Evolutionary conservation across 108 stramenopile genomes (phyloP), one percentile per base, ranked within the genome.

Genomic region (Schizochytrium sp.): DNA sequence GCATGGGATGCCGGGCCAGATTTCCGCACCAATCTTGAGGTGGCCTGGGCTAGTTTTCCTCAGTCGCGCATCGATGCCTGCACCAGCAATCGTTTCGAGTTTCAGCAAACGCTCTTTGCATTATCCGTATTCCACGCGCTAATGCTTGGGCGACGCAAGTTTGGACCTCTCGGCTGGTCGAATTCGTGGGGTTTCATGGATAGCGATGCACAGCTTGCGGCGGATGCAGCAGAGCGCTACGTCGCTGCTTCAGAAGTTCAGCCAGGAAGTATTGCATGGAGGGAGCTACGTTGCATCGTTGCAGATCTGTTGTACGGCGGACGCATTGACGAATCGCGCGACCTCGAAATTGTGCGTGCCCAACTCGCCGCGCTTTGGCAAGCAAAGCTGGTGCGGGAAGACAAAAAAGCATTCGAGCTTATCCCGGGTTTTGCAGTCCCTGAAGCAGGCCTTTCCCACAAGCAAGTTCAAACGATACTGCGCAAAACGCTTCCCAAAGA

Each of bases 241-340:
- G 89, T 96, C 60, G 55, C 55, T 8, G 8, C 55, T 57, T 16
- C 55, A 16, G 16, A 57, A 14, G 55, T 57, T 0, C 14, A 57
- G 55, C 55, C 55, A 4, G 16, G 55, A 14, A 16, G 14, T 18
- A 91, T 95, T n/a, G 95, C 95, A 25, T 96, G 95, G 95, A 93
- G 95, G 48, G 96, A 96, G 87, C 87, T 96, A 16, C 92, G 95
- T 45, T 96, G 95, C 87, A 95, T 96, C 60, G 95, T 96, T 89
- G 96, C 95, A 16, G 95, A 96, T 92, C 95, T 96, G 87, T 95
- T 96, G 95, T 96, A 96, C 89, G 96, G 96, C 14, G 95, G 95
- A 18, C 95, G 95, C 90, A 95, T 96, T 72, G 95, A 95, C 12
- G 95, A 96, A 90, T 89, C 95, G 5, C 95, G 96, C 95, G 96